These are phyloP conservation scores for Leptographium flavum DNA, from an alignment of 2,329 filamentous ascomycete species.

Conservation along the genomic window DNA sequence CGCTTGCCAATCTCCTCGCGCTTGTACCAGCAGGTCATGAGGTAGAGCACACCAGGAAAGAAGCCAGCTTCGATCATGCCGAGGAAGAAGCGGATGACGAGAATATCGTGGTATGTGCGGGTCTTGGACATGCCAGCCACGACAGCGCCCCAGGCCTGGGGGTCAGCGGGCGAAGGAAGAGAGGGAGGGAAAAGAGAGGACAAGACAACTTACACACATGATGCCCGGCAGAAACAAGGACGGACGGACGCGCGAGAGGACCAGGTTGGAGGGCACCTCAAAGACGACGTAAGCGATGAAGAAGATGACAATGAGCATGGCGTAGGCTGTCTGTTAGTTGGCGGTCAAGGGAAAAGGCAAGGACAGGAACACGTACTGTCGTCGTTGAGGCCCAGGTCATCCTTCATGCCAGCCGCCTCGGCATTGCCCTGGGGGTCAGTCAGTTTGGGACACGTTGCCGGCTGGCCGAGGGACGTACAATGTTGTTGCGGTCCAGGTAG, in stretches of 20 bases:
- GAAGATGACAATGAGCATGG: constrained; percentile 3
- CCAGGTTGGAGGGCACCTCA: constrained; percentile 5
- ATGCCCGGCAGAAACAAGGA: constrained; percentile 7
- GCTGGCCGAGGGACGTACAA: too few relatives aligned
- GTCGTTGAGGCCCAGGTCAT: too few relatives aligned
- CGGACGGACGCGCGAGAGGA: not conserved
- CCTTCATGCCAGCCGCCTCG: too few relatives aligned
- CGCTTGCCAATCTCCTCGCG: constrained; percentile 9
- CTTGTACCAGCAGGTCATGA: constrained; percentile 12
- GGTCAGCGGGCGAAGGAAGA: too few relatives aligned
- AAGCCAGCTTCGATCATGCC: constrained; percentile 6
- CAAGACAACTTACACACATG: constrained; percentile 38
- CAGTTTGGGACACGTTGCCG: too few relatives aligned
- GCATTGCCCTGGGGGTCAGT: too few relatives aligned
- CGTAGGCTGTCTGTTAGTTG: too few relatives aligned
- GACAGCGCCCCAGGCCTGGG: not conserved
- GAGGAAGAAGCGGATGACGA: constrained; percentile 2
- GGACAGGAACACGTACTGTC: too few relatives aligned
- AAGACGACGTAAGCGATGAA: constrained; percentile 5
- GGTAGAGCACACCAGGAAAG: constrained; percentile 41
- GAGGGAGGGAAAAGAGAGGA: not conserved
- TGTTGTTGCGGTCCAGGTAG: too few relatives aligned
- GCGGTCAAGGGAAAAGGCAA: too few relatives aligned
- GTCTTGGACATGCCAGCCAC: not conserved
- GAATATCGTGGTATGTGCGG: not conserved